phyloP scores from a whole-genome alignment of 306 rosid species.

The Prosopis cineraria region DNA sequence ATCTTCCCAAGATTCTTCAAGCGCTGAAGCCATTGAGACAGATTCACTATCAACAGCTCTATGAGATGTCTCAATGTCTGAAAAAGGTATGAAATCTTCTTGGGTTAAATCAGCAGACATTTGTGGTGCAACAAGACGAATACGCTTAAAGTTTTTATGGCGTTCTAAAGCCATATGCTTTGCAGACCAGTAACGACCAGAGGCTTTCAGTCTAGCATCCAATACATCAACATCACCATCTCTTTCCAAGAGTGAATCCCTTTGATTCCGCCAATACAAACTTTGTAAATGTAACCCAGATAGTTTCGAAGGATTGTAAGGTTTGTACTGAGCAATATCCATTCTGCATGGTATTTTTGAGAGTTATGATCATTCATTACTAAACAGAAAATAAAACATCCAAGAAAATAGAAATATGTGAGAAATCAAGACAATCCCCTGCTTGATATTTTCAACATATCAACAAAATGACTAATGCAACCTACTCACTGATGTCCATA shows the following conservation, averaged over 20 bases:
- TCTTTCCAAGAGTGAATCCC: slow-evolving; percentile 55
- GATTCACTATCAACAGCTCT: slow-evolving; percentile 41
- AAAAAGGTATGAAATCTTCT: slow-evolving; percentile 74
- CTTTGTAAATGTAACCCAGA: slow-evolving; percentile 46
- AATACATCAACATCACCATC: slow-evolving; percentile 76
- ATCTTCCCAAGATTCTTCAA: slow-evolving; percentile 98
- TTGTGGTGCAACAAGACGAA: slow-evolving; percentile 59
- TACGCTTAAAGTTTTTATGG: slow-evolving; percentile 78
- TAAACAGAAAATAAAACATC: not conserved
- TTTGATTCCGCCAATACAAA: slow-evolving; percentile 50
- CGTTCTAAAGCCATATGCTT: slow-evolving; percentile 82
- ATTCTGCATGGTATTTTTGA: slow-evolving; percentile 61
- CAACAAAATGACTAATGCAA: not conserved
- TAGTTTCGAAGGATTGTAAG: slow-evolving; percentile 43
- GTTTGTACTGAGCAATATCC: slow-evolving; percentile 89
- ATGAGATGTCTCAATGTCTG: slow-evolving; percentile 49
- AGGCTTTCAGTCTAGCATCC: slow-evolving; percentile 67
- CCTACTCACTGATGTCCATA: not conserved
- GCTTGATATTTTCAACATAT: not conserved
- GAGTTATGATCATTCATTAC: slow-evolving; percentile 29
- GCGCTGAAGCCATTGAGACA: slow-evolving; percentile 35
- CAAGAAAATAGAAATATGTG: not conserved
- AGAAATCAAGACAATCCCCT: not conserved
- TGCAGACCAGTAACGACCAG: slow-evolving; percentile 94
- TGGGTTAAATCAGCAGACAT: slow-evolving; percentile 32